phyloP scores from a whole-genome alignment of 495 filamentous ascomycete species.

The Xylona heveae region DNA sequence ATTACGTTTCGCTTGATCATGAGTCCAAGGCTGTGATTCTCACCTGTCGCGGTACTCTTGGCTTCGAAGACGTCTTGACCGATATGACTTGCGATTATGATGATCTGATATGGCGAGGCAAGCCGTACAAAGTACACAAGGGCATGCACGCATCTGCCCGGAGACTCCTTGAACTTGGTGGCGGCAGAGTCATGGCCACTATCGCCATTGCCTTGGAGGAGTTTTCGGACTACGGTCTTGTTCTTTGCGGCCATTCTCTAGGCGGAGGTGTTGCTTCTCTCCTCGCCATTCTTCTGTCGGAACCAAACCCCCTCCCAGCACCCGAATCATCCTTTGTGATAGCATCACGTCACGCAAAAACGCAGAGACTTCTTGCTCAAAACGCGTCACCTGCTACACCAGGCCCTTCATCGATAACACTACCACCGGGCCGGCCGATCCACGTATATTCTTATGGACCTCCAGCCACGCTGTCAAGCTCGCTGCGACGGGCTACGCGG shows the following conservation, averaged over 20 bases:
- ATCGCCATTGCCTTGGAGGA: slow-evolving; percentile 51
- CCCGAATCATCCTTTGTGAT: slow-evolving; percentile 34
- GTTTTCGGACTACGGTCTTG: slow-evolving; percentile 49
- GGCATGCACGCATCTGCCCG: slow-evolving; percentile 63
- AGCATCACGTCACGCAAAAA: slow-evolving; percentile 10
- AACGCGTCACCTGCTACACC: slow-evolving; percentile 12
- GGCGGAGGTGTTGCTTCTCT: slow-evolving; percentile 57
- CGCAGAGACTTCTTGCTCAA: slow-evolving; percentile 14
- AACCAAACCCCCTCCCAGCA: slow-evolving; percentile 26
- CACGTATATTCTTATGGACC: slow-evolving; percentile 68
- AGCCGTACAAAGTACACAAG: slow-evolving; percentile 54
- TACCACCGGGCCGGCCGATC: slow-evolving; percentile 44
- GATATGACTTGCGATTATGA: slow-evolving; percentile 73
- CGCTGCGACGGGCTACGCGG: slow-evolving; percentile 48
- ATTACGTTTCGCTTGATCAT: slow-evolving; percentile 60
- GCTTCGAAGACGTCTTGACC: slow-evolving; percentile 61
- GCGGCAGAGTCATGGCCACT: slow-evolving; percentile 39
- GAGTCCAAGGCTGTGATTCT: slow-evolving; percentile 59
- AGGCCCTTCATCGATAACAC: slow-evolving; percentile 18
- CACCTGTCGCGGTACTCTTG: slow-evolving; percentile 54
- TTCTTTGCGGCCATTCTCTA: slow-evolving; percentile 58
- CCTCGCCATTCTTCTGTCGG: slow-evolving; percentile 51
- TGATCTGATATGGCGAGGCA: slow-evolving; percentile 43
- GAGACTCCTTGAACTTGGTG: slow-evolving; percentile 44
- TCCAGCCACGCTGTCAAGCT: slow-evolving; percentile 48